These are phyloP conservation scores for Cyberlindnera mrakii DNA, from an alignment of 805 yeast genomes.

Conservation along the genomic window DNA sequence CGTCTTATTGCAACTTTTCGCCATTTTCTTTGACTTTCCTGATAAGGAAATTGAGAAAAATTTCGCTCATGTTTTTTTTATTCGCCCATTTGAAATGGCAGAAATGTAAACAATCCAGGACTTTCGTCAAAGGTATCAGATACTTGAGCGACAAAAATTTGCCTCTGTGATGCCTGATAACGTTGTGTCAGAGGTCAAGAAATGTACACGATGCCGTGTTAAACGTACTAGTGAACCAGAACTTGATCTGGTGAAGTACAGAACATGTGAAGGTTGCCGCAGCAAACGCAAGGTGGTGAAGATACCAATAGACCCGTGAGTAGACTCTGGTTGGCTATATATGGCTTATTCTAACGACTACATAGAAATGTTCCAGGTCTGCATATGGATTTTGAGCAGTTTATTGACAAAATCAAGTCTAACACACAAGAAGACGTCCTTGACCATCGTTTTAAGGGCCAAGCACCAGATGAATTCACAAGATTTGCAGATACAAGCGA, in stretches of 20 bases:
- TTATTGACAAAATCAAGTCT: conserved; percentile 27
- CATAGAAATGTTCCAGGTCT: conserved; percentile 18
- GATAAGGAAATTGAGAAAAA: no score
- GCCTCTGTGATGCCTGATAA: no score
- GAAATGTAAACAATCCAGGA: no score
- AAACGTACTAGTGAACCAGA: conserved; percentile 30
- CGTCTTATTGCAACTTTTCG: no score
- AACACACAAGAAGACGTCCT: conserved; percentile 31
- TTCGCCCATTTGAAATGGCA: no score
- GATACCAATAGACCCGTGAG: conserved; percentile 2
- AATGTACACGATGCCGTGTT: conserved; percentile 39
- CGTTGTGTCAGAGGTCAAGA: conserved; percentile 19
- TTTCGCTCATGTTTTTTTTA: no score
- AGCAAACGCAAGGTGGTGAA: conserved; percentile 31
- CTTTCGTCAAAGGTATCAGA: no score
- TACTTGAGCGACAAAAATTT: no score
- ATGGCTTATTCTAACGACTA: conserved; percentile 1
- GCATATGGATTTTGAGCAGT: conserved; percentile 25
- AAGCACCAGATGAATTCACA: conserved; percentile 26
- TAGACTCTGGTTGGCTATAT: neutral
- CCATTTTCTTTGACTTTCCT: no score
- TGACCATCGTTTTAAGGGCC: conserved; percentile 31
- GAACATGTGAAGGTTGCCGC: conserved; percentile 37
- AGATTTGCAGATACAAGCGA: conserved; percentile 27
- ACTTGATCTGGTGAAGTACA: conserved; percentile 31